These are phyloP conservation scores for Phytophthora pisi DNA, from an alignment of 352 stramenopile species.

Conservation along the genomic window DNA sequence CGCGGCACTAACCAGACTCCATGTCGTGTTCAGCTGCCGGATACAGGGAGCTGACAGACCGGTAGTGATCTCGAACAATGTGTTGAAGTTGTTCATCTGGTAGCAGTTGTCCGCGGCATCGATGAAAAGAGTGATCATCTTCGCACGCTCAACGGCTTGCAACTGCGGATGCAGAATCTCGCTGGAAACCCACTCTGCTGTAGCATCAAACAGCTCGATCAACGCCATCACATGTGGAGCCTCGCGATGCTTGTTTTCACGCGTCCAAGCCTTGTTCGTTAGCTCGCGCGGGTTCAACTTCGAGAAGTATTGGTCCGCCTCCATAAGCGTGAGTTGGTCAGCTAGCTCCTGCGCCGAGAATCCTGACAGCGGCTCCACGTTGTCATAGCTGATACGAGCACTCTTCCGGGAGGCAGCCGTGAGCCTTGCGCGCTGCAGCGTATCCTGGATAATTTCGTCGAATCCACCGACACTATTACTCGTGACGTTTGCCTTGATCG, in stretches of 20 bases:
- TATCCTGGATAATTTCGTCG: constrained; percentile 74
- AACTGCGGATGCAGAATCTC: constrained; percentile 88
- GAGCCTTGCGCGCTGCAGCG: constrained; percentile 63
- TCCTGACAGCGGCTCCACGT: constrained; percentile 70
- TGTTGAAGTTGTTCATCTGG: constrained; percentile 91
- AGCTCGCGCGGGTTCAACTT: constrained; percentile 77
- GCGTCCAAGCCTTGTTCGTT: constrained; percentile 89
- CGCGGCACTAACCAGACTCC: constrained; percentile 67
- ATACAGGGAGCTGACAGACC: constrained; percentile 83
- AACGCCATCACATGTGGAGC: constrained; percentile 83
- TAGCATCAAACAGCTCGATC: constrained; percentile 88
- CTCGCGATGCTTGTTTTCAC: constrained; percentile 80
- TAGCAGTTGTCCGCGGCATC: constrained; percentile 83
- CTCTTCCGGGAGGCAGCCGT: constrained; percentile 64
- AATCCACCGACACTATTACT: constrained; percentile 26
- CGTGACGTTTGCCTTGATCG: constrained; percentile 31
- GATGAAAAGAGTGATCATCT: constrained; percentile 87
- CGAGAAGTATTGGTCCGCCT: constrained; percentile 77
- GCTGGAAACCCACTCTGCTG: constrained; percentile 87
- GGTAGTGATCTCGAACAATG: constrained; percentile 83
- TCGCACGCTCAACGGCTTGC: constrained; percentile 78
- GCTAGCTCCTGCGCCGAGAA: constrained; percentile 71
- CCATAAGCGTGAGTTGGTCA: constrained; percentile 83
- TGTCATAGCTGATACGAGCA: constrained; percentile 78
- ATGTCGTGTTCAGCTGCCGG: constrained; percentile 84